Base-by-base conservation (phyloP, 495 filamentous ascomycete species). In the Aspergillus panamensis region DNA sequence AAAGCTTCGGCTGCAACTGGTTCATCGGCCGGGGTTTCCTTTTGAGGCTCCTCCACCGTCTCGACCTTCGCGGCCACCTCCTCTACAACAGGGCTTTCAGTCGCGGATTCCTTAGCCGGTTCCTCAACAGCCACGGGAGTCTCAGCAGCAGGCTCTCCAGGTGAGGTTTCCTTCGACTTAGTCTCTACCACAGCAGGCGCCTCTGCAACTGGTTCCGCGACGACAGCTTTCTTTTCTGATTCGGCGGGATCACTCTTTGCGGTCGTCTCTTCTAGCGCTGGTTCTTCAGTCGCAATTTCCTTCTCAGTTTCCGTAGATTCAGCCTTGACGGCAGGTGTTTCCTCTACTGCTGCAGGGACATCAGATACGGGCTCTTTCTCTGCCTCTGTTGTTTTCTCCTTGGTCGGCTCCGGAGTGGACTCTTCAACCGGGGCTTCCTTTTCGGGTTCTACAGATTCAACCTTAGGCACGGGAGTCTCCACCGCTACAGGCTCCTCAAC, bases 381-480 rank as follows among this genome's bases (percentile, higher is more conserved):
- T n/a, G 35, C 14, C 14, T 10, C 8, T 8, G 42, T 19, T 16
- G 4, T 20, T 29, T 17, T 1, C 14, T 49, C 45, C 54, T 57
- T 57, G 8, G 40, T 20, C 8, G 3, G 42, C 19, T 60, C 56
- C 14, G 39, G 29, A 43, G 32, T 33, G 17, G 62, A 25, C 17
- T 62, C 58, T 29, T 52, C 35, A 25, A 30, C 53, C 0, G 53
- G 49, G 9, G 54, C 33, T 29, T 55, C 59, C 14, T 64, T 67
- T 3, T 50, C 53, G 40, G 62, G 35, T 43, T 62, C 60, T 20
- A 63, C 66, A 7, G 47, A 56, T 7, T 44, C 42, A 4, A 44
- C 14, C 19, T 44, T 3, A 5, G 42, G n/a, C 16, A 10, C 4
- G n/a, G 7, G 7, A 20, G 42, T 45, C 42, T 45, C 16, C 42